phyloP scores from a whole-genome alignment of 108 stramenopile species.

The Schizochytrium sp. region DNA sequence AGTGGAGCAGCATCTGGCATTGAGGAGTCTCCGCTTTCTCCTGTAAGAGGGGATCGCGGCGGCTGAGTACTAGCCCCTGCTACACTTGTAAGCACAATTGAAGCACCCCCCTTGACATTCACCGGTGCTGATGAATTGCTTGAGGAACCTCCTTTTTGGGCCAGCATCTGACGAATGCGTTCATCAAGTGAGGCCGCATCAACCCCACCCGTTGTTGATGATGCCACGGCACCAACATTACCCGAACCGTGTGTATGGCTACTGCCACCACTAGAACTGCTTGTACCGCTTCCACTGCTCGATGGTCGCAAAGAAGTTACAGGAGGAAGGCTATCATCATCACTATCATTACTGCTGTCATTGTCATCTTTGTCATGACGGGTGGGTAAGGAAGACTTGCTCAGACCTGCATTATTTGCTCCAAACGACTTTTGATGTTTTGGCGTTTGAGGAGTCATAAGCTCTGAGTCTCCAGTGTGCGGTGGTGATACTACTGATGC shows the following conservation, averaged over 20 bases:
- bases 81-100: neutral
- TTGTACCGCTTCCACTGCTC: neutral
- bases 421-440: no score
- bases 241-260: neutral
- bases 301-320: no score
- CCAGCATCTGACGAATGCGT: neutral
- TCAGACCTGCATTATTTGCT: neutral
- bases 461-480: no score
- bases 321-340: no score
- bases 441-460: no score
- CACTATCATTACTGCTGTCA: constrained; percentile 6
- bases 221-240: neutral
- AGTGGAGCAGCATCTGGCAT: no score
- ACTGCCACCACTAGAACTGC: neutral
- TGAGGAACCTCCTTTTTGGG: neutral
- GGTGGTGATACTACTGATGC: no score
- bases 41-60: neutral
- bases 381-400: neutral
- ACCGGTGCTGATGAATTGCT: neutral
- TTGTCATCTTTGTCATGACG: neutral
- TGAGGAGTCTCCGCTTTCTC: neutral
- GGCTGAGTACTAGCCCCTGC: neutral
- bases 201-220: neutral
- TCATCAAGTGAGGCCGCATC: neutral
- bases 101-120: neutral